phyloP scores from a whole-genome alignment of 192 early-diverging fungal species.

The Gaertneriomyces sp. region DNA sequence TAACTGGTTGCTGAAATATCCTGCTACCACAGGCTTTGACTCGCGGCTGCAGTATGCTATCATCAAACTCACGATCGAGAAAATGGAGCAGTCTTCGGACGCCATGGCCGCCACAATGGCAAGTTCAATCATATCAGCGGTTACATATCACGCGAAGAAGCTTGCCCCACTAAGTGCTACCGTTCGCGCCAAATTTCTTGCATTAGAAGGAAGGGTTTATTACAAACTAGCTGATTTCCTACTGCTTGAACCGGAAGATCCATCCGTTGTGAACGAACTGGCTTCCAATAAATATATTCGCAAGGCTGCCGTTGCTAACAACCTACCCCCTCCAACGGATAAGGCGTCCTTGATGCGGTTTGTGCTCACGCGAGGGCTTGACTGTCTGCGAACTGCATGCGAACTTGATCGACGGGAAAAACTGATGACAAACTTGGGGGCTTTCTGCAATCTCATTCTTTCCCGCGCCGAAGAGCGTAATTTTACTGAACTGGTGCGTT shows the following conservation, averaged over 20 bases:
- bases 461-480: conserved; percentile 29
- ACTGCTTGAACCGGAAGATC: not conserved
- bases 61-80: conserved; percentile 21
- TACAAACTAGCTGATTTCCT: not conserved
- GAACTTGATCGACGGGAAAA: not conserved
- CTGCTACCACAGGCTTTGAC: conserved; percentile 20
- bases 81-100: no score
- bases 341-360: not conserved
- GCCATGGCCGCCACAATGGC: no score
- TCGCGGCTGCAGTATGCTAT: conserved; percentile 23
- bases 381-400: not conserved
- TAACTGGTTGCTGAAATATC: not conserved
- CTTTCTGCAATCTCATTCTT: conserved; percentile 51
- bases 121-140: not conserved
- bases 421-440: not conserved
- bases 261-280: not conserved
- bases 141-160: not conserved
- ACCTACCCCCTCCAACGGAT: not conserved
- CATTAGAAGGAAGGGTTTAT: conserved; percentile 17
- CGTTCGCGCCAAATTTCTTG: conserved; percentile 3
- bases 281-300: conserved; percentile 13
- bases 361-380: not conserved
- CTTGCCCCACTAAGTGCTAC: no score
- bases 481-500: no score
- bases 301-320: conserved; percentile 1